A percentile compares a stretch with the other conserved stretches of the same genome.
Evolutionary conservation across 1,139 yeast species (phyloP).

Genomic region (Candida dubliniensis): DNA sequence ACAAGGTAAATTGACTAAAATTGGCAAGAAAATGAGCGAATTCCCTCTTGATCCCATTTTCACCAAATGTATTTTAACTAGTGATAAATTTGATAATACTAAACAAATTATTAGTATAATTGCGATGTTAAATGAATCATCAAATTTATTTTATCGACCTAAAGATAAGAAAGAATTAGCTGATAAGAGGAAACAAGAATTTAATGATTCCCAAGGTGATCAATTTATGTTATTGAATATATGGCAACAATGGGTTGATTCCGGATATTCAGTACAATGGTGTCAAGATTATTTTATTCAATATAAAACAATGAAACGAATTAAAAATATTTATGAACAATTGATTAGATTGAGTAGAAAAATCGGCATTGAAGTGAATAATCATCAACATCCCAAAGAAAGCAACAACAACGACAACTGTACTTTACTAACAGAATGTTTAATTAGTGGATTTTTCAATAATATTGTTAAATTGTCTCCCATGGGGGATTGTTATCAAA

Average conservation of each 20-base stretch:
- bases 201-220: conserved; percentile 53
- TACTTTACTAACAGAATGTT: conserved; percentile 58
- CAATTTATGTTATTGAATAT: conserved; percentile 74
- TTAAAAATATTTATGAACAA: conserved; percentile 73
- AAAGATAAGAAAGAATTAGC: conserved; percentile 69
- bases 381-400: conserved; percentile 15
- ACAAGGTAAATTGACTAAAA: conserved; percentile 72
- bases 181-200: conserved; percentile 58
- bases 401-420: conserved; percentile 20
- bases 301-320: conserved; percentile 67
- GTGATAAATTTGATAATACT: conserved; percentile 59
- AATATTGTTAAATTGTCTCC: conserved; percentile 70
- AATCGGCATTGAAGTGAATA: conserved; percentile 44
- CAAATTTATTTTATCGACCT: conserved; percentile 70
- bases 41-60: conserved; percentile 92
- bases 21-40: conserved; percentile 86
- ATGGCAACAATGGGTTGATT: conserved; percentile 74
- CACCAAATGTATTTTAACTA: conserved; percentile 69
- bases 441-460: conserved; percentile 81
- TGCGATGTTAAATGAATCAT: conserved; percentile 82
- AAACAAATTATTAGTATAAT: conserved; percentile 69
- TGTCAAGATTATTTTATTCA: conserved; percentile 84
- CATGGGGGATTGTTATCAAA: conserved; percentile 70
- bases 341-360: conserved; percentile 60
- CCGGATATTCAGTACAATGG: conserved; percentile 77